Evolutionary conservation across 2,329 filamentous ascomycete genomes (phyloP).

Genomic region (Apiospora arundinis): DNA sequence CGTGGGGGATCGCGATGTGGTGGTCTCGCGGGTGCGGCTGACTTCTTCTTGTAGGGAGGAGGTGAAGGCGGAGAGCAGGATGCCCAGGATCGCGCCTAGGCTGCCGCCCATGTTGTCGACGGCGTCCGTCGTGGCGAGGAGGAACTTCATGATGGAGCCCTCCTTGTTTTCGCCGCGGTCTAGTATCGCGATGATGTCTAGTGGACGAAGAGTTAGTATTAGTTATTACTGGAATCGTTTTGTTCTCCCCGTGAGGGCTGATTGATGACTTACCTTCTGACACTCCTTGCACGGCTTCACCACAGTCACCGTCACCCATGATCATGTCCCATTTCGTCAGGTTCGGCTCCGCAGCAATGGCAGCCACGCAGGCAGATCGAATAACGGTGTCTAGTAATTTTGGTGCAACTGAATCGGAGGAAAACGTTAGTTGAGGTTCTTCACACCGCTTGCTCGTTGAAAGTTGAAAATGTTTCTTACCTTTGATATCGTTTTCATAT

Average conservation of each 20-base stretch:
- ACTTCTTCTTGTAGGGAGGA: constrained; percentile 28
- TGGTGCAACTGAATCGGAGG: constrained; percentile 35
- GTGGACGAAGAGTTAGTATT: not conserved
- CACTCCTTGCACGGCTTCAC: constrained; percentile 39
- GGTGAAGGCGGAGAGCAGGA: constrained; percentile 36
- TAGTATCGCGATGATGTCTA: constrained; percentile 38
- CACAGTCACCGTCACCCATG: constrained; percentile 43
- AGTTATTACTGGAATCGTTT: no score
- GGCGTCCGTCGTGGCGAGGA: constrained; percentile 37
- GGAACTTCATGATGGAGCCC: constrained; percentile 40
- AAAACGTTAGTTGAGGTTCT: not conserved
- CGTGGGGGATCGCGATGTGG: constrained; percentile 15
- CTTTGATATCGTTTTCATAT: constrained; percentile 26
- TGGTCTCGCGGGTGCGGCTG: not conserved
- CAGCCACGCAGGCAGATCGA: constrained; percentile 40
- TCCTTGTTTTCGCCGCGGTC: constrained; percentile 37
- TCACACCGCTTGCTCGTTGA: constrained; percentile 25
- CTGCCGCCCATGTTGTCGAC: constrained; percentile 47
- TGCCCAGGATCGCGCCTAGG: constrained; percentile 42
- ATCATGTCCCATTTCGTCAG: constrained; percentile 43
- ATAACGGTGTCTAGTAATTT: constrained; percentile 35
- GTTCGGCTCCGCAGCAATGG: constrained; percentile 42
- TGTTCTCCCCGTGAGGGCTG: no score
- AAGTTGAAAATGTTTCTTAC: constrained; percentile 16
- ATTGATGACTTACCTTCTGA: constrained; percentile 25